A percentile compares a stretch with the other conserved stretches of the same genome.
These are phyloP conservation scores for Endoconidiophora polonica DNA, from an alignment of 2,329 filamentous ascomycete genomes.

Conservation along the genomic window DNA sequence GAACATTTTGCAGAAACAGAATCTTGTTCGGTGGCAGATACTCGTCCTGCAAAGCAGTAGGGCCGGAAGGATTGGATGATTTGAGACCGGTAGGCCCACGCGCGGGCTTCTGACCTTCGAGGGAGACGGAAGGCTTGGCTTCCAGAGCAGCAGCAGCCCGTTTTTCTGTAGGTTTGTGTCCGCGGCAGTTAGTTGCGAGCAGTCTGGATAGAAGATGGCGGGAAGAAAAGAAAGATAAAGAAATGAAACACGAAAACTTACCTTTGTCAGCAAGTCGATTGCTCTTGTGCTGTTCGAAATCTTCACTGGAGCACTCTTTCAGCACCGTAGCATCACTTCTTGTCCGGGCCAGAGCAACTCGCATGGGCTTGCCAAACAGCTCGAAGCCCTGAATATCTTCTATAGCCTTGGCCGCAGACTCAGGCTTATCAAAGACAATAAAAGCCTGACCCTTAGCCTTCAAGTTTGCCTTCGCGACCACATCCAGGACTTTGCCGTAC, in stretches of 20 bases:
- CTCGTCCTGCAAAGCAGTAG: constrained; percentile 81
- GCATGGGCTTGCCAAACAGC: constrained; percentile 81
- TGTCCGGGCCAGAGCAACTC: constrained; percentile 63
- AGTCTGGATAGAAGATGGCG: too few relatives aligned
- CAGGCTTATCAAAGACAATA: constrained; percentile 70
- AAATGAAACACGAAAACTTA: constrained; percentile 23
- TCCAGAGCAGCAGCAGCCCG: constrained; percentile 61
- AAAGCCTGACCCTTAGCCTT: constrained; percentile 94
- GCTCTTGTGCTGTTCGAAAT: constrained; percentile 74
- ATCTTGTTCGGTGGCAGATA: constrained; percentile 96
- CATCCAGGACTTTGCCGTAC: constrained; percentile 71
- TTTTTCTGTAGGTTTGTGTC: constrained; percentile 40
- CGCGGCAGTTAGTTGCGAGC: constrained; percentile 22
- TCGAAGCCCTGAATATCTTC: constrained; percentile 87
- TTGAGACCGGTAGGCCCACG: constrained; percentile 56
- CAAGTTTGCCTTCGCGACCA: constrained; percentile 76
- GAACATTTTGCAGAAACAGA: constrained; percentile 82
- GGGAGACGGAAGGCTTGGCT: constrained; percentile 45
- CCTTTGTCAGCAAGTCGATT: constrained; percentile 79
- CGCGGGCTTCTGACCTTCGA: constrained; percentile 34
- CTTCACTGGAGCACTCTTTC: constrained; percentile 55
- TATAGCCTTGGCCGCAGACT: constrained; percentile 64
- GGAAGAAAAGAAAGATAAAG: too few relatives aligned
- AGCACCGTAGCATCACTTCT: constrained; percentile 77
- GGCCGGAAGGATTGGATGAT: constrained; percentile 48